Conservation (phyloP, 1,284 basidiomycete species). For the Rhodotorula sp. region DNA sequence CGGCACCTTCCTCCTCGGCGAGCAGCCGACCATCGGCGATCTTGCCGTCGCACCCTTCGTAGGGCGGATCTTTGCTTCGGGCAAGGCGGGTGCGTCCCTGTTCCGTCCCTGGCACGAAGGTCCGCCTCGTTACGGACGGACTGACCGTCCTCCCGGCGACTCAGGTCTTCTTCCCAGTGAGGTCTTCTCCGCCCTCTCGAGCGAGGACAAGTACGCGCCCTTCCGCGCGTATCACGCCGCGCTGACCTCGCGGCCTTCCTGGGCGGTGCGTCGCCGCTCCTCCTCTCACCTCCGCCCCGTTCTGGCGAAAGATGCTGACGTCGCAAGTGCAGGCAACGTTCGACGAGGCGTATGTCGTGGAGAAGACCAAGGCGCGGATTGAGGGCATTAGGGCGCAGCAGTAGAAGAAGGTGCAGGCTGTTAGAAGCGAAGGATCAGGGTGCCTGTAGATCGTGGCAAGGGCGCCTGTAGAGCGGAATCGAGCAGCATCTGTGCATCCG, state of each 20-base stretch:
- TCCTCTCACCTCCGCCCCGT: background rate
- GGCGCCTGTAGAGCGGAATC: background rate
- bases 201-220: conserved; percentile 14
- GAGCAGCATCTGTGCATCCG: too few relatives aligned
- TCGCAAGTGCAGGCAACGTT: conserved; percentile 9
- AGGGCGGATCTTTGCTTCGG: conserved; percentile 23
- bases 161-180: conserved; percentile 12
- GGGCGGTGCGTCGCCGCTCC: conserved; percentile 12
- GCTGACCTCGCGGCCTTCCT: conserved; percentile 31
- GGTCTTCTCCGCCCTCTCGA: background rate
- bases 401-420: background rate
- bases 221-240: conserved; percentile 27
- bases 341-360: conserved; percentile 22
- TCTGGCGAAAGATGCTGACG: background rate
- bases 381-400: background rate
- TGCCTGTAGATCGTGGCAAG: background rate
- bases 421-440: background rate
- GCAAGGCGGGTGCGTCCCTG: conserved; percentile 18
- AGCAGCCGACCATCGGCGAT: conserved; percentile 33
- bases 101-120: background rate
- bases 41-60: conserved; percentile 40
- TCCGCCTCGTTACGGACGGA: too few relatives aligned
- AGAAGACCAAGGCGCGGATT: conserved; percentile 12
- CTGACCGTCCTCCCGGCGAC: too few relatives aligned
- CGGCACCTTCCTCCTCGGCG: conserved; percentile 38